Evolutionary conservation across 768 basidiomycete genomes (phyloP), one percentile per base, ranked within the genome.

Genomic region (Suillus clintonianus): DNA sequence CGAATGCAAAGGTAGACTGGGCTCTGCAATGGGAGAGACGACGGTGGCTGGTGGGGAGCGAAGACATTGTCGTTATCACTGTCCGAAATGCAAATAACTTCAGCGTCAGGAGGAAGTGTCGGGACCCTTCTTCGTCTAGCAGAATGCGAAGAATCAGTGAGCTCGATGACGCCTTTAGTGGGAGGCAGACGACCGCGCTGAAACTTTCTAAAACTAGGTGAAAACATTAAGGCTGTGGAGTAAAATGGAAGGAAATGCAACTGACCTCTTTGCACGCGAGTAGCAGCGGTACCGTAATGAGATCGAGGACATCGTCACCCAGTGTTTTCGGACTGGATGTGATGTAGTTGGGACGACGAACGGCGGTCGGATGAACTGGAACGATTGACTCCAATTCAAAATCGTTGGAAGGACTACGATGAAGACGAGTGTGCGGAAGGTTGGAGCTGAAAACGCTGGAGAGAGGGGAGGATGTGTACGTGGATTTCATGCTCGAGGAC

Each of bases 381-480:
- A n/a, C n/a, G n/a, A n/a, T n/a, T n/a, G n/a, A n/a, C n/a, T n/a
- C n/a, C n/a, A n/a, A n/a, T n/a, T n/a, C n/a, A n/a, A n/a, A n/a
- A n/a, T n/a, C n/a, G n/a, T n/a, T n/a, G n/a, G n/a, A n/a, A n/a
- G n/a, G n/a, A n/a, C n/a, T n/a, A n/a, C n/a, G n/a, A n/a, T n/a
- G n/a, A n/a, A n/a, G n/a, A n/a, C n/a, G n/a, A n/a, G n/a, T n/a
- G n/a, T n/a, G n/a, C n/a, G n/a, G n/a, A n/a, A n/a, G n/a, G n/a
- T n/a, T n/a, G n/a, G n/a, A n/a, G n/a, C n/a, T n/a, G n/a, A n/a
- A n/a, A n/a, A n/a, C n/a, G n/a, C n/a, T 83, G 79, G 27, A 94
- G 80, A 55, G 87, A 82, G 9, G 83, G 83, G 17, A 92, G 74
- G 10, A 93, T 76, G 50, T 79, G 74, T 45, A 83, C 80, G 55